Conservation (phyloP, 768 basidiomycete genomes). For the Steccherinum ochraceum region DNA sequence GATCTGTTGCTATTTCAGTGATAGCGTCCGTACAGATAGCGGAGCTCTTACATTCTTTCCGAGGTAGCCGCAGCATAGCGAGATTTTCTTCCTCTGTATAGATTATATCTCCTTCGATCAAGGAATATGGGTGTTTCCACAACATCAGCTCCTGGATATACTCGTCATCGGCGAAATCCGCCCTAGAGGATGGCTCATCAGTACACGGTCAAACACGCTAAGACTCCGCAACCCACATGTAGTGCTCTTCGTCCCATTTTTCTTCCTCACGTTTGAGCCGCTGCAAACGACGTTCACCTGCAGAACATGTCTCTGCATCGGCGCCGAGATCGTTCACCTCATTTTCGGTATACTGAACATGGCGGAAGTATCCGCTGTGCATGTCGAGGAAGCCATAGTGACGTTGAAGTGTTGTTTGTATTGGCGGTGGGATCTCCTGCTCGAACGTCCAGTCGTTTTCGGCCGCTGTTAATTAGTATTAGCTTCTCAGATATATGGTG, state of each 20-base stretch:
- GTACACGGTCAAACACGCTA: neutral
- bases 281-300: constrained; percentile 42
- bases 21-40: neutral
- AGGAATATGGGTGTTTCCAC: constrained; percentile 57
- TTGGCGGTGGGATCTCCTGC: constrained; percentile 46
- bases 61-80: constrained; percentile 50
- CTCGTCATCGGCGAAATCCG: constrained; percentile 74
- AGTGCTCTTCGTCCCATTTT: constrained; percentile 82
- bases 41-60: constrained; percentile 41
- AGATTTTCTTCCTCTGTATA: constrained; percentile 72
- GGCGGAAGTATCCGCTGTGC: constrained; percentile 69
- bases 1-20: constrained; percentile 39
- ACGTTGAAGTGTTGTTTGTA: constrained; percentile 35
- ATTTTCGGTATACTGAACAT: constrained; percentile 70
- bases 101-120: constrained; percentile 29
- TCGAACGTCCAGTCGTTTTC: constrained; percentile 76
- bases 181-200: constrained; percentile 44
- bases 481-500: neutral
- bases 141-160: constrained; percentile 63
- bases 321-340: constrained; percentile 76
- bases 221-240: constrained; percentile 45
- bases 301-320: constrained; percentile 52
- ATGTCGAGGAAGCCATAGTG: constrained; percentile 75
- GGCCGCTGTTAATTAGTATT: constrained; percentile 42
- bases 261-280: constrained; percentile 60